Conservation (phyloP, 2,329 filamentous ascomycete species). For the Microdochium bolleyi region DNA sequence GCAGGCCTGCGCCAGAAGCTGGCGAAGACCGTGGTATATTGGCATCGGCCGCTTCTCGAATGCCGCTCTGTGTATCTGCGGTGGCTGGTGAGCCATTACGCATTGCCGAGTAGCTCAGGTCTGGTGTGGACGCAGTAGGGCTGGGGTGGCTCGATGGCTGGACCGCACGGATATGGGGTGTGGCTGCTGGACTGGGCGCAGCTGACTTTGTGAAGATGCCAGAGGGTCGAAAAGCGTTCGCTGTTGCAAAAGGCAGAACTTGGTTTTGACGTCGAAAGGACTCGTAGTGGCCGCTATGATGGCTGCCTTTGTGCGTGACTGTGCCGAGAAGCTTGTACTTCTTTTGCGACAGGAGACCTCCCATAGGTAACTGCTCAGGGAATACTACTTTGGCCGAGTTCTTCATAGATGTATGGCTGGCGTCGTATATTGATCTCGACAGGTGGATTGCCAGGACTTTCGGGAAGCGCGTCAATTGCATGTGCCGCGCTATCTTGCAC, state of each 20-base stretch:
- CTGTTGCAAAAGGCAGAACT: constrained; percentile 73
- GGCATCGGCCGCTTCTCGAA: constrained; percentile 10
- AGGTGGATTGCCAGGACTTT: constrained; percentile 88
- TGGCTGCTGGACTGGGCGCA: constrained; percentile 37
- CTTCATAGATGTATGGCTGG: constrained; percentile 70
- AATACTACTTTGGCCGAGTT: constrained; percentile 93
- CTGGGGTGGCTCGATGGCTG: constrained; percentile 27
- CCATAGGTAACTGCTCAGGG: constrained; percentile 76
- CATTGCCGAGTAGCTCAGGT: constrained; percentile 28
- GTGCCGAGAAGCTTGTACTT: constrained; percentile 80
- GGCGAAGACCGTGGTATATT: constrained; percentile 10
- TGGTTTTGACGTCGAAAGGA: constrained; percentile 84
- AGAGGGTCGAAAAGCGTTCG: constrained; percentile 68
- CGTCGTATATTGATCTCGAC: constrained; percentile 86
- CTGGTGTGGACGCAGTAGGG: constrained; percentile 37
- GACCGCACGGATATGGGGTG: constrained; percentile 32
- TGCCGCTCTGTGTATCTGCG: constrained; percentile 18
- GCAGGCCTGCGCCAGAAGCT: constrained; percentile 5
- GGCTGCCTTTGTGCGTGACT: constrained; percentile 90
- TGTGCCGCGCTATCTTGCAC: constrained; percentile 78
- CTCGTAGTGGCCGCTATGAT: constrained; percentile 96
- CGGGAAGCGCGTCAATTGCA: constrained; percentile 79
- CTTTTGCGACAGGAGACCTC: constrained; percentile 67
- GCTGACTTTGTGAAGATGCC: constrained; percentile 62
- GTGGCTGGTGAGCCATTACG: background rate